Conservation (phyloP, 2,329 filamentous ascomycete species). For the Neonectria sp. region DNA sequence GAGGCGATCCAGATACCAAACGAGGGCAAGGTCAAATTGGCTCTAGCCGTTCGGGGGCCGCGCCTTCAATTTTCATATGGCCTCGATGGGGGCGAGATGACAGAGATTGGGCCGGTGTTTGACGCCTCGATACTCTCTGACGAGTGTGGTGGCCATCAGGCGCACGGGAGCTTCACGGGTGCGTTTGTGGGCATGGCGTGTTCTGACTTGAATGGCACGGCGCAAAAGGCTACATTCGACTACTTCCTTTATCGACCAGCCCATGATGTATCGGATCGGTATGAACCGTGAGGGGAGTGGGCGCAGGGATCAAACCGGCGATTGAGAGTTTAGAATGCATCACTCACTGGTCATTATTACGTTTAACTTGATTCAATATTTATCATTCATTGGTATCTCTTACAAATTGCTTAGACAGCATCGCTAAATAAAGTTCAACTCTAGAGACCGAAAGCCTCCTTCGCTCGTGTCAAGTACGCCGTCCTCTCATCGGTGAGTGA, state of each 20-base stretch:
- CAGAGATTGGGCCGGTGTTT: conserved; percentile 67
- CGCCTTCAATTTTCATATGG: conserved; percentile 71
- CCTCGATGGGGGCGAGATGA: conserved; percentile 60
- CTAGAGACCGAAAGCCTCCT: conserved; percentile 61
- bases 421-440: too few species aligned
- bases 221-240: conserved; percentile 63
- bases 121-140: conserved; percentile 74
- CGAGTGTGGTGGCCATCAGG: conserved; percentile 74
- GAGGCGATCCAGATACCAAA: conserved; percentile 65
- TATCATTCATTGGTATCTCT: neutral
- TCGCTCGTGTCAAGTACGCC: conserved; percentile 62
- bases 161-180: conserved; percentile 75
- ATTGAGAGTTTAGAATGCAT: neutral
- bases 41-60: conserved; percentile 65
- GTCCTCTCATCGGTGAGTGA: conserved; percentile 50
- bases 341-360: neutral
- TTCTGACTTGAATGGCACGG: conserved; percentile 69
- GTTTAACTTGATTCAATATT: neutral
- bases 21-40: conserved; percentile 68
- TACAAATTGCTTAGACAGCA: too few species aligned
- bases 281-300: conserved; percentile 2
- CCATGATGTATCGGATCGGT: conserved; percentile 53
- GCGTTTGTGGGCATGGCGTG: conserved; percentile 71
- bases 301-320: too few species aligned
- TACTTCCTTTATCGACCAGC: conserved; percentile 67